Base-by-base conservation (phyloP, 345 rosid genomes). In the Brassica rapa region DNA sequence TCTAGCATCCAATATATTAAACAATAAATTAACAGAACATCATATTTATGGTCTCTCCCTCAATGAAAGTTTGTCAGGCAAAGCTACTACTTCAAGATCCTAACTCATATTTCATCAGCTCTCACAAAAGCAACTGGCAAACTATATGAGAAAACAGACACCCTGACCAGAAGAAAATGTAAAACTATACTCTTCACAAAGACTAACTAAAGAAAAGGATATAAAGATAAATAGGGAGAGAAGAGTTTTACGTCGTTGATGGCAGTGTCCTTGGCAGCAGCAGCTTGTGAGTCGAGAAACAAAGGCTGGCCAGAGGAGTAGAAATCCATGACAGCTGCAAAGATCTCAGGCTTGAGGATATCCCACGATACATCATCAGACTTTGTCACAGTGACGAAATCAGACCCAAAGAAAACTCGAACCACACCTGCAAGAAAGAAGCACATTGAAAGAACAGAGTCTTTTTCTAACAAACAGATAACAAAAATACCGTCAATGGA, bases 251-350 rank as follows among this genome's bases (percentile, higher is more conserved):
- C 99, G 83, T 93, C 98, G 74, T 83, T 83, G 56, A 95, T 91
- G 68, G 96, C 97, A 0, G 98, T 95, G 84, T 93, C 97, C 82
- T 83, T 90, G 62, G 99, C 87, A 56, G 91, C 87, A 10, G 92
- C 83, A 80, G 90, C 76, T 83, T 89, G 77, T 0, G 93, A 77
- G 80, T 93, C 98, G 8, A 88, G 81, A 90, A 95, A 93, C 82
- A 95, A 82, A 63, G 97, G 84, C 81, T 88, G 88, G 43, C 98
- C 96, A 77, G 97, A 95, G 62, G 98, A 87, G 79, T 95, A 93
- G 71, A 95, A 95, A 70, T 95, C 99, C 98, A 90, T 93, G 55
- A 95, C 86, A 6, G 87, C 97, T 10, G 98, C 98, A 87, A 95
- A 93, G 8, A 91, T 78, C 75, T 95, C 96, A 82, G 98, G 98